Base-by-base conservation (phyloP, 495 filamentous ascomycete species). In the Hyaloscypha bicolor region DNA sequence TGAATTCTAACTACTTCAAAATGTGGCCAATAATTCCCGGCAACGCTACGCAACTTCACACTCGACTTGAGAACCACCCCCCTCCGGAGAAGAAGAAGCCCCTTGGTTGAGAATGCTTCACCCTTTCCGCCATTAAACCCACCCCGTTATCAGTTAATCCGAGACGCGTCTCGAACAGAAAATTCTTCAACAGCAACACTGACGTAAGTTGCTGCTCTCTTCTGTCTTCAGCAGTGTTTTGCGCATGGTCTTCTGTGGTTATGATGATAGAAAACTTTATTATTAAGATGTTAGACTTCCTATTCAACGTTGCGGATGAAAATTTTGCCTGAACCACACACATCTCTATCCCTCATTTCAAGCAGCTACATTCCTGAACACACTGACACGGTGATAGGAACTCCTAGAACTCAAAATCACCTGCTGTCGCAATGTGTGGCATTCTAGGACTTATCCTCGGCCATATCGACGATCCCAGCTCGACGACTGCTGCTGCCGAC, bases 371-470 rank as follows among this genome's bases (percentile, higher is more conserved):
- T 12, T 57, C 64, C 42, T 67, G 52, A 55, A 32, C 35, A 42
- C 55, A 63, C 66, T 71, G 60, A 71, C 63, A 14, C 25, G 32
- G 21, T 53, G 3, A 14, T 25, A 19, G 14, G 30, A 64, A 45
- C 12, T 42, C 29, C 16, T 62, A 37, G 55, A 9, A 8, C 9
- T 21, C n/a, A 9, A 25, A 19, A 32, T 62, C 35, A 19, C 51
- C 63, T n/a, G 32, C 60, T 11, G 42, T 56, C 69, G 84, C 74
- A 22, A 96, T 96, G 94, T 96, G 93, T 78, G 93, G 93, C 68
- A 93, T 97, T 67, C 84, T 94, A 63, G 93, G 85, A 64, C 80
- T 94, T 63, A 93, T 96, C 67, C 87, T 93, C 58, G 91, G 89
- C 64, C 86, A 92, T 70, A 72, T 73, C 66, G 79, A 79, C 53